Conservation (phyloP, 2,329 filamentous ascomycete species). For the Aspergillus fijiensis region DNA sequence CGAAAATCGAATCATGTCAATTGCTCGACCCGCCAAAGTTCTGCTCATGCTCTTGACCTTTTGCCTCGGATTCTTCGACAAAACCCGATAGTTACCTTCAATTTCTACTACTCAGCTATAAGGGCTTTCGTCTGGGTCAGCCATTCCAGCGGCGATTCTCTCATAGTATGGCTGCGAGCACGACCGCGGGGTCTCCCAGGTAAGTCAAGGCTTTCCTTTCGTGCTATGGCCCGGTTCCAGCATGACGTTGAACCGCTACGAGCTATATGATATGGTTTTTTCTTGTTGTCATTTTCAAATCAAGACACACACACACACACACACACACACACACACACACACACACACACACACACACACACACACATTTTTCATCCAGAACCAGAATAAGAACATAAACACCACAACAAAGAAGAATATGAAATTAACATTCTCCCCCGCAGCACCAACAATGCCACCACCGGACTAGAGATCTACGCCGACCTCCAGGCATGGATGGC, state of each 20-base stretch:
- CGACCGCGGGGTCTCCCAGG: neutral
- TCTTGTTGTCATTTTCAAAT: no score
- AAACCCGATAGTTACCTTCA: neutral
- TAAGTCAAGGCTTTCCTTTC: neutral
- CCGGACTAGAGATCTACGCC: conserved; percentile 27
- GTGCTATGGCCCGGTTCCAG: neutral
- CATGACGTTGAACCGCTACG: neutral
- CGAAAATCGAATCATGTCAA: neutral
- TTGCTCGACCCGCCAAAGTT: neutral
- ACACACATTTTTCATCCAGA: neutral
- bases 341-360: neutral
- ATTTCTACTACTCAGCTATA: no score
- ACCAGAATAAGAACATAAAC: neutral
- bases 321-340: neutral
- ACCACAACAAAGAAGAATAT: neutral
- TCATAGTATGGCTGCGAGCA: neutral
- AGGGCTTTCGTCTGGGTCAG: neutral
- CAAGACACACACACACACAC: neutral
- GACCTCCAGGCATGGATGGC: conserved; percentile 35
- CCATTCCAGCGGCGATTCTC: neutral
- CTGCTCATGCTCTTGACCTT: neutral
- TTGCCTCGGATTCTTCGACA: neutral
- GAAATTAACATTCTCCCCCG: no score
- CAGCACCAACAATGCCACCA: neutral
- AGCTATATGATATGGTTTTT: neutral